A percentile compares a stretch with the other conserved stretches of the same genome.
Conservation (phyloP, 768 basidiomycete species). For the Psilocybe cubensis region DNA sequence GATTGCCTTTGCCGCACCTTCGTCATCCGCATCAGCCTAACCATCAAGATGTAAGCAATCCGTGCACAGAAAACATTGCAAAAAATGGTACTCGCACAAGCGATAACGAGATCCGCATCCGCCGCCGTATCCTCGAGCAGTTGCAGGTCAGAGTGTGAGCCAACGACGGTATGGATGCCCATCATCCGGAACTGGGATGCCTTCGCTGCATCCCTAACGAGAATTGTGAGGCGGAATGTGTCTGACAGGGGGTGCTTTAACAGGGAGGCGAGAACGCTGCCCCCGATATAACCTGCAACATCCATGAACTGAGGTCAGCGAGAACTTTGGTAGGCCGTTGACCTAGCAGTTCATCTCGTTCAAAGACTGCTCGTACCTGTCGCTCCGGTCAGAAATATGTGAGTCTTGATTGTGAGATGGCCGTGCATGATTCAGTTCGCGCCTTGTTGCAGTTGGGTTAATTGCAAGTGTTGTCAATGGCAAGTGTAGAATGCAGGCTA, state of each 20-base stretch:
- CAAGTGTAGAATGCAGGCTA: not conserved
- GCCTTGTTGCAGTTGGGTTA: not conserved
- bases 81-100: slow-evolving; percentile 34
- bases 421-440: slow-evolving; percentile 8
- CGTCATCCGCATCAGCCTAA: slow-evolving; percentile 44
- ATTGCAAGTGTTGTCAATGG: not conserved
- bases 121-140: slow-evolving; percentile 43
- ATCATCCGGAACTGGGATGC: slow-evolving; percentile 34
- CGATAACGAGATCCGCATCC: slow-evolving; percentile 48
- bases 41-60: not conserved
- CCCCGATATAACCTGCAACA: slow-evolving; percentile 56
- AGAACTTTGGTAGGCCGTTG: not conserved
- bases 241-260: slow-evolving; percentile 45
- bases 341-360: not conserved
- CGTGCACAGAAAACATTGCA: not conserved
- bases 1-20: slow-evolving; percentile 41
- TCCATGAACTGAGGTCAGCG: not conserved
- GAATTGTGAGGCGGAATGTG: slow-evolving; percentile 45
- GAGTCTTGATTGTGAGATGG: slow-evolving; percentile 22
- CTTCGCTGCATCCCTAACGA: slow-evolving; percentile 48
- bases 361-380: slow-evolving; percentile 42
- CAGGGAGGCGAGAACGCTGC: slow-evolving; percentile 51
- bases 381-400: slow-evolving; percentile 51
- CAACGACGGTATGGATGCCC: slow-evolving; percentile 42
- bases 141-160: slow-evolving; percentile 41